Percentiles rank a stretch among this genome's conserved stretches.
Conservation (phyloP, 257 asterid genomes). For the Nicotiana obtusifolia region DNA sequence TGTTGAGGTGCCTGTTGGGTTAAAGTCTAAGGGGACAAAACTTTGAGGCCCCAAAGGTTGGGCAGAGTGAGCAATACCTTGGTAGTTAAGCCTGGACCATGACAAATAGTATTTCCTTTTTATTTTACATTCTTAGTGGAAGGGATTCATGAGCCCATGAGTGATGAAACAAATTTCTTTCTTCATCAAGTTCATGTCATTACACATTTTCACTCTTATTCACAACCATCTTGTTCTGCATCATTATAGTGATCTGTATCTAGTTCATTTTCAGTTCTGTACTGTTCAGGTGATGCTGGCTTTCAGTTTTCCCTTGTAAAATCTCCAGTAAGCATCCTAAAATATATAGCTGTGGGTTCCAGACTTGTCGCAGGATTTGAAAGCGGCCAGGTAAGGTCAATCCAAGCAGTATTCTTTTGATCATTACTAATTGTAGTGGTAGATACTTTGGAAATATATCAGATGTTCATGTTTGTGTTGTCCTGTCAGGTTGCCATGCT, state of each 20-base stretch:
- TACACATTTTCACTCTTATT: neutral
- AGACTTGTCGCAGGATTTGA: constrained; percentile 76
- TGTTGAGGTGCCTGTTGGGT: neutral
- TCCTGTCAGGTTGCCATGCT: constrained; percentile 69
- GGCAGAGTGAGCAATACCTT: neutral
- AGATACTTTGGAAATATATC: constrained; percentile 4
- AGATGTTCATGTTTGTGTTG: constrained; percentile 20
- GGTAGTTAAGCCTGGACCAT: neutral
- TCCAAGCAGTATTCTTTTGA: neutral
- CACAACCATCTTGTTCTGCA: neutral
- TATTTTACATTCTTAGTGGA: neutral
- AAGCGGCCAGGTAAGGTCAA: constrained; percentile 60
- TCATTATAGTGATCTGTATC: constrained; percentile 19
- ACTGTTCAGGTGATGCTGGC: constrained; percentile 32
- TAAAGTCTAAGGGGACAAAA: neutral
- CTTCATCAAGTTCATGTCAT: neutral
- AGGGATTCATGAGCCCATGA: neutral
- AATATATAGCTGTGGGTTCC: constrained; percentile 51
- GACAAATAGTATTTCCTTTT: neutral
- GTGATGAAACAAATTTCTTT: neutral
- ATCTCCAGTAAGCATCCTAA: constrained; percentile 69
- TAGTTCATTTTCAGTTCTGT: constrained; percentile 51
- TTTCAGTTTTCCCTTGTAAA: constrained; percentile 41
- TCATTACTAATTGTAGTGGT: neutral
- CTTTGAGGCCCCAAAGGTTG: neutral